Conservation (phyloP, 2,329 filamentous ascomycete species). For the Ascocoryne sarcoides region DNA sequence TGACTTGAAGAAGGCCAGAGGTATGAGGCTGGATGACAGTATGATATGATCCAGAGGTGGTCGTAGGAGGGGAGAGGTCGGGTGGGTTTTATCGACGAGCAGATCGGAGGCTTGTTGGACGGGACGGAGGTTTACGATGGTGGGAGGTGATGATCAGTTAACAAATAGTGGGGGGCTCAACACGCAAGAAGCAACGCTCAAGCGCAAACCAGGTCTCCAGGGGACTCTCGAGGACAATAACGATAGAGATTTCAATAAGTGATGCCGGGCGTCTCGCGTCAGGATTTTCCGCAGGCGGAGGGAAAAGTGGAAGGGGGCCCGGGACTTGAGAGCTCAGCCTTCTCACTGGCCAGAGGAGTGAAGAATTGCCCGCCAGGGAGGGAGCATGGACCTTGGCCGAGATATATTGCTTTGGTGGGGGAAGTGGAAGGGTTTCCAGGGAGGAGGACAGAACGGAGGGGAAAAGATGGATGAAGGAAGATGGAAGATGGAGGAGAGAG, state of each 20-base stretch:
- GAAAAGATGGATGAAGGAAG: too few species aligned
- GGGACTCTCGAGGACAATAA: too few species aligned
- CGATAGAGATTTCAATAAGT: too few species aligned
- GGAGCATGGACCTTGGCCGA: neutral
- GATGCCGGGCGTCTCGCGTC: neutral
- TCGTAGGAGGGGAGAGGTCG: neutral
- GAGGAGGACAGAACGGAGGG: neutral
- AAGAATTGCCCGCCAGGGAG: neutral
- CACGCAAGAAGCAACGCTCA: neutral
- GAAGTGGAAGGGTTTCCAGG: neutral
- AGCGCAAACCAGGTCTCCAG: neutral
- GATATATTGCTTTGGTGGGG: neutral
- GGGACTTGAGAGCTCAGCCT: neutral
- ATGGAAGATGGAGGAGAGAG: too few species aligned
- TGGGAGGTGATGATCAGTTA: neutral
- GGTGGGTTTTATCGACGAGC: neutral
- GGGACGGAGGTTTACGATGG: neutral
- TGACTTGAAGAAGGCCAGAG: neutral
- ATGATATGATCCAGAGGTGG: neutral
- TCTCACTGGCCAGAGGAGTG: neutral
- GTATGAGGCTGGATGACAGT: neutral
- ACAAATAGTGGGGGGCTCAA: neutral
- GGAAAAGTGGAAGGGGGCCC: neutral
- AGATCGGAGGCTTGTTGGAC: neutral
- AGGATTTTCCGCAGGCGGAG: too few species aligned